phyloP scores from a whole-genome alignment of 805 yeast species.

The Metschnikowia similis region DNA sequence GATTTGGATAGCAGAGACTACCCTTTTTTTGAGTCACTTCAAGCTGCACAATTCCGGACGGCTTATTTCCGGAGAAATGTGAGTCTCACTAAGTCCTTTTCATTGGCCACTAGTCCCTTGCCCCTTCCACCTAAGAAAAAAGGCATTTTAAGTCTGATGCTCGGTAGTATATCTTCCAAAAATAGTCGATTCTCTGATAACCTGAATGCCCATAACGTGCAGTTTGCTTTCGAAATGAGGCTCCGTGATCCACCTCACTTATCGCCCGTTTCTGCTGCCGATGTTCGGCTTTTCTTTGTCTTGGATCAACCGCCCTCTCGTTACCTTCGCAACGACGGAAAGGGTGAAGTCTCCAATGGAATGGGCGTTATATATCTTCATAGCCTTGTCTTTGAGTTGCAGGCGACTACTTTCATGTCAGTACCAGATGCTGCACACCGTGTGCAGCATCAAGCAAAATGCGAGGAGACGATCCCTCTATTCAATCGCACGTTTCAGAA shows the following conservation, averaged over 20 bases:
- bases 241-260: constrained; percentile 45
- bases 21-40: constrained; percentile 15
- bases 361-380: constrained; percentile 43
- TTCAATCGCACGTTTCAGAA: constrained; percentile 33
- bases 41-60: constrained; percentile 31
- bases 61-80: constrained; percentile 30
- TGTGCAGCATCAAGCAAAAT: constrained; percentile 21
- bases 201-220: constrained; percentile 24
- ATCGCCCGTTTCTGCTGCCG: constrained; percentile 39
- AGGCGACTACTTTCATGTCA: constrained; percentile 22
- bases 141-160: constrained; percentile 11
- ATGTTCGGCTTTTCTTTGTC: constrained; percentile 31
- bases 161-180: constrained; percentile 6
- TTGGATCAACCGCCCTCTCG: constrained; percentile 26
- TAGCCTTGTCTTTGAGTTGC: constrained; percentile 31
- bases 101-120: constrained; percentile 17
- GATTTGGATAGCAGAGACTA: constrained; percentile 28
- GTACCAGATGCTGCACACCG: constrained; percentile 12
- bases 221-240: constrained; percentile 45
- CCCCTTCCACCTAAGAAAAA: constrained; percentile 8
- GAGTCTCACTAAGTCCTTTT: constrained; percentile 32
- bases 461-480: constrained; percentile 22
- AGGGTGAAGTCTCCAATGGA: constrained; percentile 43
- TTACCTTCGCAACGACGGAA: constrained; percentile 29
- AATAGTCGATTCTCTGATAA: neutral